A percentile compares a stretch with the other conserved stretches of the same genome.
Evolutionary conservation across 768 basidiomycete genomes (phyloP).

Genomic region (Pleurotus giganteus): DNA sequence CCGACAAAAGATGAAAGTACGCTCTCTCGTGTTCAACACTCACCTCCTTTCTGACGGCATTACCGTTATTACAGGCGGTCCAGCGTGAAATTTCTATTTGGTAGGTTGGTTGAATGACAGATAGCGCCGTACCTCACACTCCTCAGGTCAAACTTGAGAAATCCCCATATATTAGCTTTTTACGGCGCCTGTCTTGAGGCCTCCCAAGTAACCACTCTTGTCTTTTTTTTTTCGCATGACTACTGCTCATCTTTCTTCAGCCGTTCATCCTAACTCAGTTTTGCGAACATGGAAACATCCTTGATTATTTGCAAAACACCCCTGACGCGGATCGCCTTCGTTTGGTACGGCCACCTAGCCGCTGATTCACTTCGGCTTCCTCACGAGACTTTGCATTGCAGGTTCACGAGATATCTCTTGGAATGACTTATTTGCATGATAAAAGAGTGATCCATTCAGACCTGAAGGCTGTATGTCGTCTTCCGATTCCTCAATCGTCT

Average conservation of each 20-base stretch:
- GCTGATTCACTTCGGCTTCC: neutral
- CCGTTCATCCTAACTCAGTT: conserved; percentile 27
- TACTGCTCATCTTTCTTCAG: neutral
- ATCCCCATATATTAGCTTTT: conserved; percentile 41
- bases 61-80: conserved; percentile 30
- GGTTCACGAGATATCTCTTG: conserved; percentile 22
- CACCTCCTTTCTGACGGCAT: neutral
- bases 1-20: conserved; percentile 25
- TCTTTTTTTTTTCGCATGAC: neutral
- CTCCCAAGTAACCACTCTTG: conserved; percentile 19
- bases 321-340: conserved; percentile 18
- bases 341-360: conserved; percentile 15
- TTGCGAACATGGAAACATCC: conserved; percentile 20
- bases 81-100: conserved; percentile 41
- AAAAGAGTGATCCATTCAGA: conserved; percentile 26
- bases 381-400: conserved; percentile 7
- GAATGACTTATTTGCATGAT: conserved; percentile 23
- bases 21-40: neutral
- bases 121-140: neutral
- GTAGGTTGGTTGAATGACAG: conserved; percentile 15
- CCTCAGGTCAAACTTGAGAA: conserved; percentile 24
- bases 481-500: neutral
- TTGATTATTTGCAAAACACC: conserved; percentile 15
- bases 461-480: conserved; percentile 20
- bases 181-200: conserved; percentile 44